Conservation (phyloP, 306 rosid genomes). For the Dryas alaskensis region DNA sequence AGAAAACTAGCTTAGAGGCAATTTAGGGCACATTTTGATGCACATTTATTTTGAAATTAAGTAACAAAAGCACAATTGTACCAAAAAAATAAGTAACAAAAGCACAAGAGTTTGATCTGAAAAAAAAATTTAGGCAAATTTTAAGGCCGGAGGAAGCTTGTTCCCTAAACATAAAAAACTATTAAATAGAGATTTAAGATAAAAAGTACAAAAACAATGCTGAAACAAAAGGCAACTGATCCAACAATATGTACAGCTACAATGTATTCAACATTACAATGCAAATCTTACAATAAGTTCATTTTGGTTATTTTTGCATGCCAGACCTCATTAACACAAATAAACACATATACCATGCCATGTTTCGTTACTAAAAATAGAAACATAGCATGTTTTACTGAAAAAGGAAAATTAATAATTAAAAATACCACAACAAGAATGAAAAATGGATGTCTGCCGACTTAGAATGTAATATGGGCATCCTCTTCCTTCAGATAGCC, state of each 20-base stretch:
- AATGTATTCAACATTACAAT: not conserved
- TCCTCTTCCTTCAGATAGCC: conserved; percentile 50
- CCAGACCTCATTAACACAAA: not conserved
- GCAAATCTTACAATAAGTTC: not conserved
- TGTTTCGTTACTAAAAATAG: conserved; percentile 23
- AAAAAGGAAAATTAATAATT: conserved; percentile 2
- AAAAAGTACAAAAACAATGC: too few species aligned
- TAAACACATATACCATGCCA: not conserved
- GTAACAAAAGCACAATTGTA: not conserved
- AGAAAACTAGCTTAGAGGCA: too few species aligned
- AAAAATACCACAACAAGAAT: not conserved
- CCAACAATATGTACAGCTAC: conserved; percentile 4
- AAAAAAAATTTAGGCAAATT: not conserved
- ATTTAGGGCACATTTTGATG: too few species aligned
- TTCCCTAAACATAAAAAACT: too few species aligned
- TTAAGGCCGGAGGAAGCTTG: too few species aligned
- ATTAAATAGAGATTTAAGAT: too few species aligned
- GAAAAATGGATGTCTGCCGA: not conserved
- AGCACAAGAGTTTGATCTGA: not conserved
- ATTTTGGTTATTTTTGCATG: not conserved
- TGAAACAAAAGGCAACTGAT: not conserved
- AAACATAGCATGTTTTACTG: conserved; percentile 31
- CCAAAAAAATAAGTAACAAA: not conserved
- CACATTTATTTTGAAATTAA: too few species aligned
- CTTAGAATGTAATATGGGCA: conserved; percentile 34